These are phyloP conservation scores for Cyclotella cryptica DNA, from an alignment of 108 stramenopile species.

Conservation along the genomic window DNA sequence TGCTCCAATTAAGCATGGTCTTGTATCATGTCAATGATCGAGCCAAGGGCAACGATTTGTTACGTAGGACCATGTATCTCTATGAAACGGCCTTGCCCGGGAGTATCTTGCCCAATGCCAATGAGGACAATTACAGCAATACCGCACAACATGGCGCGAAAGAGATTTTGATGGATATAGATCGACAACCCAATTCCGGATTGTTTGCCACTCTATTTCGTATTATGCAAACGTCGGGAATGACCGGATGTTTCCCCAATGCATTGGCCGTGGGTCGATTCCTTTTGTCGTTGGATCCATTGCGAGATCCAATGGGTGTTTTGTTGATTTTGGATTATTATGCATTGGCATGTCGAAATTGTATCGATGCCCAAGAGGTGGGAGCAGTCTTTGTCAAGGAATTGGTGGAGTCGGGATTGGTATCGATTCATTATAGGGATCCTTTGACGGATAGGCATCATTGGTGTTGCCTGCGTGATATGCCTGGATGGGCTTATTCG, in stretches of 20 bases:
- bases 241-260: slow-evolving; percentile 54
- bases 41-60: slow-evolving; percentile 60
- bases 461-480: slow-evolving; percentile 49
- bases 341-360: slow-evolving; percentile 58
- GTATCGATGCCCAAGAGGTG: slow-evolving; percentile 32
- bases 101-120: slow-evolving; percentile 51
- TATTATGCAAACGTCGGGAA: slow-evolving; percentile 62
- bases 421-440: slow-evolving; percentile 50
- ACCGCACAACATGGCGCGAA: neutral
- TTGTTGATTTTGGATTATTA: slow-evolving; percentile 76
- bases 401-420: slow-evolving; percentile 37
- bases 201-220: slow-evolving; percentile 74
- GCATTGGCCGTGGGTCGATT: slow-evolving; percentile 63
- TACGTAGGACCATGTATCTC: slow-evolving; percentile 69
- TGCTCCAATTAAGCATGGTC: slow-evolving; percentile 72
- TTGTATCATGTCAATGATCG: slow-evolving; percentile 78
- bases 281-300: slow-evolving; percentile 82
- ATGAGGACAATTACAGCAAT: slow-evolving; percentile 1
- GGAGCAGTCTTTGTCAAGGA: slow-evolving; percentile 44
- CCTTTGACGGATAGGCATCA: slow-evolving; percentile 35
- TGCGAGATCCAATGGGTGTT: slow-evolving; percentile 83
- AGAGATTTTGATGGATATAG: slow-evolving; percentile 61
- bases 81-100: slow-evolving; percentile 68
- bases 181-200: slow-evolving; percentile 56
- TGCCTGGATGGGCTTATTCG: slow-evolving; percentile 83